Conservation (phyloP, 148 eudicot species). For the Rhododendron ovatum region DNA sequence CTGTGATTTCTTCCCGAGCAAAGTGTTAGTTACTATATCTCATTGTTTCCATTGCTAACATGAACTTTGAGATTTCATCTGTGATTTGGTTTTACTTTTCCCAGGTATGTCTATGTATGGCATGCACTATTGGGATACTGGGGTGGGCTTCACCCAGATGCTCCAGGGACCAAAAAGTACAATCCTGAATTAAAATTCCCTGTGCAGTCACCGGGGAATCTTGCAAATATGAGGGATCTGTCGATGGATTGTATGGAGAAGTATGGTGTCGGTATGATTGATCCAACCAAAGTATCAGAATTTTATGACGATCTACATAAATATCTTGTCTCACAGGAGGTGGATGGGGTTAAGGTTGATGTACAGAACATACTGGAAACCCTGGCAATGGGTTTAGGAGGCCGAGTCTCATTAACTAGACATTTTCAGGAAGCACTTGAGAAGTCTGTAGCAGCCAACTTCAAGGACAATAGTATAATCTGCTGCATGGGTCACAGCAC, state of each 20-base stretch:
- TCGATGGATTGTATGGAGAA: constrained; percentile 36
- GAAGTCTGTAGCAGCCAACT: constrained; percentile 32
- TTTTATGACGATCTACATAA: constrained; percentile 40
- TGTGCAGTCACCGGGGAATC: constrained; percentile 31
- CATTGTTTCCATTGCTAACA: not conserved
- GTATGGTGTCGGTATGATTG: constrained; percentile 32
- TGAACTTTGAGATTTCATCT: not conserved
- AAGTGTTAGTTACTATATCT: not conserved
- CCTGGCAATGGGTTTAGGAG: constrained; percentile 31
- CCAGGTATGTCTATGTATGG: constrained; percentile 45
- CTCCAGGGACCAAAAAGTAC: constrained; percentile 23
- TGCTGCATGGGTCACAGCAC: constrained; percentile 45
- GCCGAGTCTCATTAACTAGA: constrained; percentile 36
- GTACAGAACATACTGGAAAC: constrained; percentile 40
- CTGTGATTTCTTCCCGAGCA: not conserved
- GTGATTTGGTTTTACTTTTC: not conserved
- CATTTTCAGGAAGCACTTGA: constrained; percentile 39
- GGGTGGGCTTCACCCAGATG: constrained; percentile 39
- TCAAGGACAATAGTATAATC: constrained; percentile 40
- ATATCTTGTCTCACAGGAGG: constrained; percentile 29
- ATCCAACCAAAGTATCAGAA: constrained; percentile 31
- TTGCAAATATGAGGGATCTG: constrained; percentile 24
- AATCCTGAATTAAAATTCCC: constrained; percentile 25
- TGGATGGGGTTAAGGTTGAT: constrained; percentile 48
- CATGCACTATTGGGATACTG: constrained; percentile 44